Evolutionary conservation across 805 yeast genomes (phyloP), one percentile per base, ranked within the genome.

Genomic region (Candida ponderosae): DNA sequence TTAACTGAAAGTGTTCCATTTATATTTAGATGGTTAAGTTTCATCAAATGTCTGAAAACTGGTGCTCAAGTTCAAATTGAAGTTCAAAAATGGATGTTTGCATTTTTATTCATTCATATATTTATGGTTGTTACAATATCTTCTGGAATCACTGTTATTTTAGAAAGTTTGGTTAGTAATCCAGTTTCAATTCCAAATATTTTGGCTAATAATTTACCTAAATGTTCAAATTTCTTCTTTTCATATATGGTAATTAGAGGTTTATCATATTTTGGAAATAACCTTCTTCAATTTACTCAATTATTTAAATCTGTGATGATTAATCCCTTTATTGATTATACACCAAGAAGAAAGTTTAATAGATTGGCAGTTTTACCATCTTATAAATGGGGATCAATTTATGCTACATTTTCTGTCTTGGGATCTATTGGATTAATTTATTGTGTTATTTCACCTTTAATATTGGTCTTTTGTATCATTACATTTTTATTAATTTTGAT

Each of bases 41-140:
- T 58, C 27, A 56, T 72, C 40, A 79, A 79, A 44, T 81, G 86
- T 4, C 70, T 65, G 26, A 60, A 75, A 29, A 77, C 89, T 0
- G 77, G 79, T 0, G 68, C 80, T 1, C 73, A 74, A 39, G 57
- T 80, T 8, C 88, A 88, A 51, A 37, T 74, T n/a, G 83, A 80
- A 44, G 67, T 81, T 14, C 96, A 87, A 45, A 64, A 67, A 33
- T 83, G 93, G 85, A 71, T 83, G 46, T 89, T 84, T 57, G 65
- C 76, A 1, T 88, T 88, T 51, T 62, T 81, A 35, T 87, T 84
- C 53, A 76, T 88, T 36, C 96, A 89, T 48, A 73, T 87, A 31
- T 88, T 89, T 46, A 57, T 89, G 32, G 90, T 88, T 19, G 87
- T 88, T 2, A 82, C 95, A 0, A 72, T 88, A 28, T 85, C 94